Percentiles rank a stretch among this genome's conserved stretches.
Evolutionary conservation across 345 rosid genomes (phyloP).

Genomic region (Aegle marmelos): DNA sequence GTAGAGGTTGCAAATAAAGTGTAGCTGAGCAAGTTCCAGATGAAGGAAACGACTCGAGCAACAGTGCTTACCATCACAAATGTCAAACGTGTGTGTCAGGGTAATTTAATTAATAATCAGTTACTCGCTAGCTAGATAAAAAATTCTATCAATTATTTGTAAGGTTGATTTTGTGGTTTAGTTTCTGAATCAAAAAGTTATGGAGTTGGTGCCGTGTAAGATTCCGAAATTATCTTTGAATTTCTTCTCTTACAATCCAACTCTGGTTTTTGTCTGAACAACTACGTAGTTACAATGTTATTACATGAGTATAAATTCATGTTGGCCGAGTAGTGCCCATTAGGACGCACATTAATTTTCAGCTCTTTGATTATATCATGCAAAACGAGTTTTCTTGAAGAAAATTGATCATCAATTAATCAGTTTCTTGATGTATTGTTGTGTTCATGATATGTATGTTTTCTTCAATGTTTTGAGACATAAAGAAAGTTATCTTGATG

Average conservation of each 20-base stretch:
- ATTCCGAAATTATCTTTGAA: not conserved
- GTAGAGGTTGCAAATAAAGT: slow-evolving; percentile 90
- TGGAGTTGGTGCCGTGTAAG: not conserved
- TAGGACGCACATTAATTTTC: slow-evolving; percentile 2
- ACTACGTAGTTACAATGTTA: not conserved
- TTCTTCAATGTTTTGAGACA: not conserved
- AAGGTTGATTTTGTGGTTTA: not conserved
- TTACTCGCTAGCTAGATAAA: too few relatives aligned
- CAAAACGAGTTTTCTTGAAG: not conserved
- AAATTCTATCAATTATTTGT: not conserved
- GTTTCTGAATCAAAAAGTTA: slow-evolving; percentile 5
- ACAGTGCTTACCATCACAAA: slow-evolving; percentile 84
- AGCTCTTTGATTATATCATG: not conserved
- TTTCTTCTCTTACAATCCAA: slow-evolving; percentile 7
- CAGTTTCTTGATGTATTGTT: not conserved
- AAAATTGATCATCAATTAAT: not conserved
- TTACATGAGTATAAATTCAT: not conserved
- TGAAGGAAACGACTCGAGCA: slow-evolving; percentile 87
- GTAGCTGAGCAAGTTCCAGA: slow-evolving; percentile 96
- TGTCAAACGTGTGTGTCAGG: slow-evolving; percentile 91
- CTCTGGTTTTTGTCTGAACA: not conserved
- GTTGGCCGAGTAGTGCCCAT: not conserved
- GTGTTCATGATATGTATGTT: not conserved
- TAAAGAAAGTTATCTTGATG: not conserved
- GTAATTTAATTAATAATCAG: slow-evolving; percentile 14